A percentile compares a stretch with the other conserved stretches of the same genome.
These are phyloP conservation scores for Cafeteria roenbergensis DNA, from an alignment of 108 stramenopile genomes.

Conservation along the genomic window DNA sequence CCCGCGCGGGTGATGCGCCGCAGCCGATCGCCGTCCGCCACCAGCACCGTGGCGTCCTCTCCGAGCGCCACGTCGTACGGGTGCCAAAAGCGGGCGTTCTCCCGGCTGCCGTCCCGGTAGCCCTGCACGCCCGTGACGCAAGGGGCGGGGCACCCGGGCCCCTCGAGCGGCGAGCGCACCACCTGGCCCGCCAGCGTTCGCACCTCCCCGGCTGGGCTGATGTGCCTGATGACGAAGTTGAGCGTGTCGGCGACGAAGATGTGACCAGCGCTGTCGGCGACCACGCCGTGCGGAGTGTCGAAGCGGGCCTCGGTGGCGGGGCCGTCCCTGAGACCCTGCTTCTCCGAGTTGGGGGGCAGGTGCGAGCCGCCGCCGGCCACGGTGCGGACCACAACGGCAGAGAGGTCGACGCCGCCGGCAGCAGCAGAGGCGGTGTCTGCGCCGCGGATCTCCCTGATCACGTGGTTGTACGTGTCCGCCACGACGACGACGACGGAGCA, in stretches of 20 bases:
- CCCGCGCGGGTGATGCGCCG: constrained; percentile 34
- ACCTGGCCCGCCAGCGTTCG: constrained; percentile 48
- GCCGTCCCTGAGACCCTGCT: constrained; percentile 60
- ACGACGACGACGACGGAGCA: constrained; percentile 68
- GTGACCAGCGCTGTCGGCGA: constrained; percentile 36
- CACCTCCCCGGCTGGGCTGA: constrained; percentile 29
- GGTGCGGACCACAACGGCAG: constrained; percentile 32
- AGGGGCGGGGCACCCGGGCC: constrained; percentile 40
- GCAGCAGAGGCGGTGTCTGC: constrained; percentile 22
- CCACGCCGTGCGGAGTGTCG: constrained; percentile 56
- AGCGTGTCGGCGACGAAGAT: constrained; percentile 69
- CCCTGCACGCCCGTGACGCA: constrained; percentile 56
- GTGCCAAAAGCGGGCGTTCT: constrained; percentile 44
- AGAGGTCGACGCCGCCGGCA: constrained; percentile 31
- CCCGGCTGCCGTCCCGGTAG: constrained; percentile 40
- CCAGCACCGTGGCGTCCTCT: constrained; percentile 35
- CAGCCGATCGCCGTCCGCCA: constrained; percentile 54
- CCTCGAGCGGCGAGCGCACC: constrained; percentile 19
- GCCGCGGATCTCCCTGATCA: constrained; percentile 22
- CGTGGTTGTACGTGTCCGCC: constrained; percentile 70
- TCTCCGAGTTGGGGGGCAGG: background rate
- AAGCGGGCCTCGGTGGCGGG: constrained; percentile 40
- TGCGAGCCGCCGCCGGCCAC: constrained; percentile 10
- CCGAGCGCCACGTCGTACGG: constrained; percentile 58
- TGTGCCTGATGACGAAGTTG: constrained; percentile 55